Evolutionary conservation across 2,329 filamentous ascomycete species (phyloP).

Genomic region (Salinomyces thailandicus): DNA sequence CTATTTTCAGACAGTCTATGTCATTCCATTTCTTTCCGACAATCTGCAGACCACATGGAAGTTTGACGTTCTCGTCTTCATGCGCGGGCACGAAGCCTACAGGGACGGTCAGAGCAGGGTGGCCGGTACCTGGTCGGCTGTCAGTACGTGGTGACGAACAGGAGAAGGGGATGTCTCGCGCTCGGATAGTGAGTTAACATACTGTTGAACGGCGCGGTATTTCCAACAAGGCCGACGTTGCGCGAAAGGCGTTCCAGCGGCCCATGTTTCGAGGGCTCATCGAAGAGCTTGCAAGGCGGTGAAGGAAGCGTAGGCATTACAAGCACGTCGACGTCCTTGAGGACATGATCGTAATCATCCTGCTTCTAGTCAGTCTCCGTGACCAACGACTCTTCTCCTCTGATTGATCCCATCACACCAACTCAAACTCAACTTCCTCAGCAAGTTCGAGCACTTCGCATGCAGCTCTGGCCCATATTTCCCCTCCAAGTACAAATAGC

Average conservation of each 20-base stretch:
- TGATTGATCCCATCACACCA: no score
- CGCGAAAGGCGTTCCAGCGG: constrained; percentile 11
- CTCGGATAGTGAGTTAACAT: no score
- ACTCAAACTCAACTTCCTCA: constrained; percentile 29
- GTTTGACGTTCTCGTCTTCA: constrained; percentile 13
- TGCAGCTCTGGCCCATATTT: constrained; percentile 15
- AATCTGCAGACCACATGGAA: constrained; percentile 25
- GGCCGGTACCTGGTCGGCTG: constrained; percentile 20
- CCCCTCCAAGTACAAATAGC: constrained; percentile 9
- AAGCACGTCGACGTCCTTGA: constrained; percentile 36
- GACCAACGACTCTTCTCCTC: no score
- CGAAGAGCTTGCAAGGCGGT: constrained; percentile 9
- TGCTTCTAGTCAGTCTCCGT: neutral
- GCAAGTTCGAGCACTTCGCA: constrained; percentile 35
- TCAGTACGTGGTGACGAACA: neutral
- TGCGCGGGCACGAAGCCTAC: constrained; percentile 17
- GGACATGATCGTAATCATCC: constrained; percentile 35
- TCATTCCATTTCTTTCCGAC: constrained; percentile 16
- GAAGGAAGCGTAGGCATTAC: constrained; percentile 37
- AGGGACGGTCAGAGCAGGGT: constrained; percentile 39
- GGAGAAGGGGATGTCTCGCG: neutral
- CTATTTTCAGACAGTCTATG: constrained; percentile 9
- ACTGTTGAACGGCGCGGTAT: constrained; percentile 12
- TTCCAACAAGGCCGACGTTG: constrained; percentile 10
- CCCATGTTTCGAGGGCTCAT: constrained; percentile 6